Conservation (phyloP, 179 eudicot genomes). For the Carnegiea gigantea region DNA sequence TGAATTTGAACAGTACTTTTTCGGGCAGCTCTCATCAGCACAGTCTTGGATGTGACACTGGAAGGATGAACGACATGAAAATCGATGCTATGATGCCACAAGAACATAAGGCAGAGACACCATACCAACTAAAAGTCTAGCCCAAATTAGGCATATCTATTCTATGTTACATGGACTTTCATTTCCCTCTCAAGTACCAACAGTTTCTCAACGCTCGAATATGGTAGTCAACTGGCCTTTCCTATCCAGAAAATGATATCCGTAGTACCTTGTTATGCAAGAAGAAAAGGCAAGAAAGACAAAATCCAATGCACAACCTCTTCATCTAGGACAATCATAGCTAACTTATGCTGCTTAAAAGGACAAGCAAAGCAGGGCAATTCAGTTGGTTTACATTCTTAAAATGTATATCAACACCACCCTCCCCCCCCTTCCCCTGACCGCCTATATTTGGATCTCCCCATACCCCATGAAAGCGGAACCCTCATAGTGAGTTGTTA, state of each 20-base stretch:
- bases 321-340: not conserved
- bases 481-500: no score
- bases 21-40: constrained; percentile 12
- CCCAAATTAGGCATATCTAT: not conserved
- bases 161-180: not conserved
- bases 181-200: not conserved
- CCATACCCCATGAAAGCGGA: no score
- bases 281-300: not conserved
- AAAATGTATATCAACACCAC: not conserved
- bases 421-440: no score
- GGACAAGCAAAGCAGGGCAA: not conserved
- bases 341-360: not conserved
- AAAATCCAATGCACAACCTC: not conserved
- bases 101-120: not conserved
- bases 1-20: constrained; percentile 14
- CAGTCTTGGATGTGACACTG: constrained; percentile 25
- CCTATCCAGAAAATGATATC: no score
- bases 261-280: not conserved
- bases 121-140: not conserved
- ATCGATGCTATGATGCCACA: not conserved
- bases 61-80: not conserved
- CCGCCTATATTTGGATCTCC: no score
- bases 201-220: not conserved
- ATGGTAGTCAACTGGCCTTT: not conserved
- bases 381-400: not conserved